Percentiles rank a stretch among this genome's conserved stretches.
phyloP scores from a whole-genome alignment of 2,329 filamentous ascomycete genomes.

The Monosporascus sp. region DNA sequence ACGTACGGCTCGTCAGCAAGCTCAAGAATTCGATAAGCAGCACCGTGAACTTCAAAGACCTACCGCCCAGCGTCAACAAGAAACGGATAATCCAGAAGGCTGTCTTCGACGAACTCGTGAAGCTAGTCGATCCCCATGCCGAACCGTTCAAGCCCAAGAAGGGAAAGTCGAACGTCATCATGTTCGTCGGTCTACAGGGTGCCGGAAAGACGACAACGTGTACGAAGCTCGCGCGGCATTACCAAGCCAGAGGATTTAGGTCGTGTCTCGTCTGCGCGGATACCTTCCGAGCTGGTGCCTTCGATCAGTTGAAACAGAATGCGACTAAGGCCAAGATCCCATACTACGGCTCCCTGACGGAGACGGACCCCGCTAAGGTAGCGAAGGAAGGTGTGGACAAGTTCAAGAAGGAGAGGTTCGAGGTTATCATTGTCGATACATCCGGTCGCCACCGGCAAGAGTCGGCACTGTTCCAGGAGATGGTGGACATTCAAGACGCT shows the following conservation, averaged over 20 bases:
- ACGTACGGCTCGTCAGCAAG: conserved; percentile 84
- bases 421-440: conserved; percentile 98
- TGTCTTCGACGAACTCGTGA: conserved; percentile 94
- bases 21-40: conserved; percentile 89
- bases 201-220: conserved; percentile 97
- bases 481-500: conserved; percentile 91
- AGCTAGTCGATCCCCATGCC: conserved; percentile 90
- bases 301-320: conserved; percentile 98
- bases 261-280: conserved; percentile 93
- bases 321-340: conserved; percentile 98
- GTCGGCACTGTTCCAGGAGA: conserved; percentile 90
- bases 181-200: conserved; percentile 98
- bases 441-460: conserved; percentile 94
- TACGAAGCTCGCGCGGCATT: conserved; percentile 93
- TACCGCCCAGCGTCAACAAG: conserved; percentile 91
- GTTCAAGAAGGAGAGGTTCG: conserved; percentile 98
- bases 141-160: conserved; percentile 97
- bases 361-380: conserved; percentile 91
- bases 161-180: conserved; percentile 92
- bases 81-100: conserved; percentile 97
- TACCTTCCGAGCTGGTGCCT: conserved; percentile 96
- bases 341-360: conserved; percentile 93
- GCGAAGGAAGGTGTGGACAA: conserved; percentile 95
- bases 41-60: conserved; percentile 90
- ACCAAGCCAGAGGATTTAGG: conserved; percentile 88